Evolutionary conservation across 2,329 filamentous ascomycete genomes (phyloP), one percentile per base, ranked within the genome.

Genomic region (Fusarium oxysporum): DNA sequence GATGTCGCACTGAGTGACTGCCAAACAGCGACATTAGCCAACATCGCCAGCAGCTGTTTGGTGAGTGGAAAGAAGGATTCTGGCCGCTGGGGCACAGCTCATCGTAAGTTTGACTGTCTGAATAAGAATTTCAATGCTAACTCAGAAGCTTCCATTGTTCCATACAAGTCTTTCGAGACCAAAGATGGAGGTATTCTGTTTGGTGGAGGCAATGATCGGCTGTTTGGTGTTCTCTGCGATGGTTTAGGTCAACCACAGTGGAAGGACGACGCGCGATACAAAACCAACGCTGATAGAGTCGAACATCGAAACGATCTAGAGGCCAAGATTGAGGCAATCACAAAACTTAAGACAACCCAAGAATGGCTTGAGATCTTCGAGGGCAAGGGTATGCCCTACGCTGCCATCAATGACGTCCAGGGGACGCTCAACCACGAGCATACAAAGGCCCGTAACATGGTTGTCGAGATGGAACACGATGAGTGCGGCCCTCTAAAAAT

Each of bases 41-140:
- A 98, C 80, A 94, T 99, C 78, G 96, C 96, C 13, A 97, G 94
- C 80, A 97, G 95, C 67, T 94, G 92, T 68, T 85, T 99, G 45
- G 92, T 98, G 71, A 97, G 93, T 76, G 95, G 95, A 4, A 84
- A 97, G 82, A 92, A 92, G 74, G 96, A 99, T 80, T 89, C 91
- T 6, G 96, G 96, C 0, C 88, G 96, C 72, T 98, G 96, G 96
- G 96, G 96, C 11, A 99, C 96, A 7, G 96, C 96, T 47, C 96
- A 99, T 86, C 96, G 93, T 94, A 85, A 83, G 84, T 83, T 10
- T 37, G 28, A 14, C 14, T 10, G 19, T 14, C n/a, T 17, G 21
- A 17, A 12, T 23, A 35, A 8, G 35, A 40, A 23, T 14, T n/a
- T 2, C 12, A 3, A 57, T 30, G 6, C 65, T 73, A 41, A 74